Conservation (phyloP, 2,329 filamentous ascomycete genomes). For the Rachicladosporium sp. region DNA sequence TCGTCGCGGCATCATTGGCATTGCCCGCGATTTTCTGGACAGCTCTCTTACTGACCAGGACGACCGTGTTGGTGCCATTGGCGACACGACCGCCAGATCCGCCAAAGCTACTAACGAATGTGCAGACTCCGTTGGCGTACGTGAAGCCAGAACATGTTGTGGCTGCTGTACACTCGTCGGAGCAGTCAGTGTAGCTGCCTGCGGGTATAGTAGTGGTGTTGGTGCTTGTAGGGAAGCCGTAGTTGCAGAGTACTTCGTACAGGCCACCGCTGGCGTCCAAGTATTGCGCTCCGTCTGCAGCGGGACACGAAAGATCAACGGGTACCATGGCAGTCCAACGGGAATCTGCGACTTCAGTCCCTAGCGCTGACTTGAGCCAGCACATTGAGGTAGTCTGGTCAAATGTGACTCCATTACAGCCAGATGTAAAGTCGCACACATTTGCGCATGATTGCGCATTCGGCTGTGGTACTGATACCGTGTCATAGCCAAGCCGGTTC, state of each 20-base stretch:
- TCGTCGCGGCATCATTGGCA: constrained; percentile 3
- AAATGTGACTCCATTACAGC: constrained; percentile 12
- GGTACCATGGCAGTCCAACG: constrained; percentile 3
- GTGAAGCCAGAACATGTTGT: constrained; percentile 11
- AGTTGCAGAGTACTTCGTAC: constrained; percentile 18
- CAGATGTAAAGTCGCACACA: constrained; percentile 10
- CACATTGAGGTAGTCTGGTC: constrained; percentile 7
- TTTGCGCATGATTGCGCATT: constrained; percentile 14
- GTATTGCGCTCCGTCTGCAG: constrained; percentile 11
- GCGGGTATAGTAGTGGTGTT: constrained; percentile 3
- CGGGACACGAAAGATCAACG: constrained; percentile 13
- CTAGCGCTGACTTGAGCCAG: constrained; percentile 11
- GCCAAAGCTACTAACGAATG: constrained; percentile 10
- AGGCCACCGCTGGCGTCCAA: constrained; percentile 13
- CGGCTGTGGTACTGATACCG: constrained; percentile 6
- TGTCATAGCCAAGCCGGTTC: constrained; percentile 9
- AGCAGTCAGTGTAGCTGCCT: constrained; percentile 8
- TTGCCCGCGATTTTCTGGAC: neutral
- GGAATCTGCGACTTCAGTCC: neutral
- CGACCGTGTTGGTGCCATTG: constrained; percentile 10
- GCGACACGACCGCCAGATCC: constrained; percentile 3
- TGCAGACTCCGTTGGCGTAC: constrained; percentile 7
- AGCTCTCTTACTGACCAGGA: constrained; percentile 9
- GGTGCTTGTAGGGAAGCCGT: constrained; percentile 11
- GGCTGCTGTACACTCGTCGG: constrained; percentile 10